A percentile compares a stretch with the other conserved stretches of the same genome.
phyloP scores from a whole-genome alignment of 306 rosid genomes.

The Glycine tomentella region DNA sequence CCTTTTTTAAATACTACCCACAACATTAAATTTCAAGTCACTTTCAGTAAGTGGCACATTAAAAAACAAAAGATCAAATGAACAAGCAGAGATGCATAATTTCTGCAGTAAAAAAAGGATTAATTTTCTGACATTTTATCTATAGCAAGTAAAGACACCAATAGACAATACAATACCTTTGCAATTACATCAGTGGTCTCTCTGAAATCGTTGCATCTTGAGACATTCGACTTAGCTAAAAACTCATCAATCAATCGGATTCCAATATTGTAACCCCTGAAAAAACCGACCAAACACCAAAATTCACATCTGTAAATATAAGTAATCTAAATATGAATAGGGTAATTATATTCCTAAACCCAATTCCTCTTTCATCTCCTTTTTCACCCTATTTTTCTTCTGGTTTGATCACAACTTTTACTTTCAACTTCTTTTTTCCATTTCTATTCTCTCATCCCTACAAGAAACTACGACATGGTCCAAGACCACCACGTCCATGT shows the following conservation, averaged over 20 bases:
- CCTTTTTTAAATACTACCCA: background rate
- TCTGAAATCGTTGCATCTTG: conserved; percentile 92
- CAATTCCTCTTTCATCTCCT: background rate
- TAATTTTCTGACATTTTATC: background rate
- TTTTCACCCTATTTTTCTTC: background rate
- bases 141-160: background rate
- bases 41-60: background rate
- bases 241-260: conserved; percentile 92
- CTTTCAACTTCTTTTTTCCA: background rate
- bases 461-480: background rate
- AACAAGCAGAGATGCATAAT: conserved; percentile 1
- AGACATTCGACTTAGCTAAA: conserved; percentile 93
- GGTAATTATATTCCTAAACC: background rate
- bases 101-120: background rate
- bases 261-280: conserved; percentile 97
- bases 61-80: background rate
- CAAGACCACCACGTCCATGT: background rate
- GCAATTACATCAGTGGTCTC: conserved; percentile 97
- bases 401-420: background rate
- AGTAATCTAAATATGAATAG: background rate
- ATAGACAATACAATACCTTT: conserved; percentile 64
- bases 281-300: conserved; percentile 39
- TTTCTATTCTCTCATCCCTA: background rate
- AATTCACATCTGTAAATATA: conserved; percentile 1
- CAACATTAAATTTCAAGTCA: conserved; percentile 4